Evolutionary conservation across 2,329 filamentous ascomycete species (phyloP).

Genomic region (Cladosporium velox): DNA sequence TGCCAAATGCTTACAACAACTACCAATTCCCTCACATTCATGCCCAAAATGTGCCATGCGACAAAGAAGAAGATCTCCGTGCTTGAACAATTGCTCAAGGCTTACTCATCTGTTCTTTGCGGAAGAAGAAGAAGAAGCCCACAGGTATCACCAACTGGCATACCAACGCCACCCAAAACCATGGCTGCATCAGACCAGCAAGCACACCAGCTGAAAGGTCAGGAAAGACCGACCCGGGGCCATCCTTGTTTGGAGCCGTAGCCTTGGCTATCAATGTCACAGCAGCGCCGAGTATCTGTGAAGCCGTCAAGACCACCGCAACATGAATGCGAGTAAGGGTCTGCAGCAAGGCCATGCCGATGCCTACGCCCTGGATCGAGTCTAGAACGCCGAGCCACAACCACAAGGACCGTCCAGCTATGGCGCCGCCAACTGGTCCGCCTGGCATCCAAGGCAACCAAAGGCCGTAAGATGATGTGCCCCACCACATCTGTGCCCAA

Average conservation of each 20-base stretch:
- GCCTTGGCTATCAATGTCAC: slow-evolving; percentile 63
- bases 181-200: slow-evolving; percentile 26
- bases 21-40: neutral
- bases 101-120: slow-evolving; percentile 31
- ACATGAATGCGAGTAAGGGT: slow-evolving; percentile 64
- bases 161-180: slow-evolving; percentile 30
- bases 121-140: slow-evolving; percentile 30
- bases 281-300: slow-evolving; percentile 61
- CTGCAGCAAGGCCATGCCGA: slow-evolving; percentile 67
- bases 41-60: neutral
- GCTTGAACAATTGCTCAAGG: slow-evolving; percentile 17
- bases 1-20: neutral
- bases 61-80: neutral
- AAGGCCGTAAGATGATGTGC: slow-evolving; percentile 58
- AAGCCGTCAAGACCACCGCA: slow-evolving; percentile 58
- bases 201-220: slow-evolving; percentile 55
- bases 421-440: slow-evolving; percentile 52
- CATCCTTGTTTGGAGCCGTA: slow-evolving; percentile 60
- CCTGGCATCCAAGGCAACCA: slow-evolving; percentile 62
- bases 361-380: slow-evolving; percentile 63
- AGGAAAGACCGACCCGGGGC: slow-evolving; percentile 62
- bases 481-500: slow-evolving; percentile 69
- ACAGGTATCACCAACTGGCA: slow-evolving; percentile 28
- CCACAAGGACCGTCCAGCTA: slow-evolving; percentile 61
- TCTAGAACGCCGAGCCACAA: slow-evolving; percentile 67